phyloP scores from a whole-genome alignment of 2,329 filamentous ascomycete species.

The Nannizziopsis barbatae region DNA sequence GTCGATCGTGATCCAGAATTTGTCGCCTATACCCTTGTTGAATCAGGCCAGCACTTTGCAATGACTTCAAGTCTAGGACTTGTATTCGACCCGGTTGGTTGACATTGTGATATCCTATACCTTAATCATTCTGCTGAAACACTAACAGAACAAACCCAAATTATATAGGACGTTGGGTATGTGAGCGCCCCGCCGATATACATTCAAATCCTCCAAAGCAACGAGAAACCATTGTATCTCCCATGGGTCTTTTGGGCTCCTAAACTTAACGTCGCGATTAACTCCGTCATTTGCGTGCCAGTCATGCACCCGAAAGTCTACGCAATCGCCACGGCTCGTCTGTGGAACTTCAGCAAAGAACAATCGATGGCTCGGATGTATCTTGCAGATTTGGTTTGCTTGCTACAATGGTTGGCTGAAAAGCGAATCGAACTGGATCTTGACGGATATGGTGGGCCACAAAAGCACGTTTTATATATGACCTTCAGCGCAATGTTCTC shows the following conservation, averaged over 20 bases:
- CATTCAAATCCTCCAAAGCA: conserved; percentile 3
- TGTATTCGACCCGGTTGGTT: conserved; percentile 3
- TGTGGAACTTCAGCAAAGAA: neutral
- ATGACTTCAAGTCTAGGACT: neutral
- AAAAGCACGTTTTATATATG: neutral
- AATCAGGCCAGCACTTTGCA: neutral
- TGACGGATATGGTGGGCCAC: neutral
- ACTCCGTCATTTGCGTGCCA: neutral
- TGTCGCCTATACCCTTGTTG: neutral
- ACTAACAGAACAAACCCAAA: neutral
- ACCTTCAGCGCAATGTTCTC: conserved; percentile 3
- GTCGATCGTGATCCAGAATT: neutral
- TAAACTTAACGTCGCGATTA: neutral
- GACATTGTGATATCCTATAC: neutral
- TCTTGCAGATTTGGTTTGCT: neutral
- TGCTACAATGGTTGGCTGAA: neutral
- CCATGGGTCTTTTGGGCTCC: conserved; percentile 1
- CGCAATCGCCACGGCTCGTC: neutral
- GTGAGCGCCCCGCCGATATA: conserved; percentile 3
- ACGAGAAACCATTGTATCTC: conserved; percentile 1
- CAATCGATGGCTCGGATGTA: neutral
- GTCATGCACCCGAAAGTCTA: conserved; percentile 3
- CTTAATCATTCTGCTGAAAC: neutral
- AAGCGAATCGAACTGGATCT: neutral
- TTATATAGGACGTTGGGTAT: conserved; percentile 4